A percentile compares a stretch with the other conserved stretches of the same genome.
phyloP scores from a whole-genome alignment of 176 grass and related monocot species.

The Miscanthus lutarioriparius region DNA sequence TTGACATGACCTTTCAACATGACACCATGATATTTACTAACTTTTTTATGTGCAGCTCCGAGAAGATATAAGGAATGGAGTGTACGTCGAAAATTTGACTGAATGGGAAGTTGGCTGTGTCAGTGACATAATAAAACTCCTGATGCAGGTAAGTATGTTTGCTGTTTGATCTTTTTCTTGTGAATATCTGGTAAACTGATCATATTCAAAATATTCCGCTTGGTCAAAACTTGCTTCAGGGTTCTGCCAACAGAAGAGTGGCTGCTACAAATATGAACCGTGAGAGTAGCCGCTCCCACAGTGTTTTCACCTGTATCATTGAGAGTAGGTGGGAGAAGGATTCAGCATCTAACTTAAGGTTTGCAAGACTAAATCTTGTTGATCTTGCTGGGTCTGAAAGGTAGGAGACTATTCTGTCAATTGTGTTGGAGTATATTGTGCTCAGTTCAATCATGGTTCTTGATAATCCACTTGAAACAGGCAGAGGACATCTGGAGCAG shows the following conservation, averaged over 20 bases:
- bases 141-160: slow-evolving; percentile 64
- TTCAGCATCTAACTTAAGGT: slow-evolving; percentile 65
- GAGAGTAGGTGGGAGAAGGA: slow-evolving; percentile 95
- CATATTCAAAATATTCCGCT: not conserved
- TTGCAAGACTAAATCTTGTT: slow-evolving; percentile 96
- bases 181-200: slow-evolving; percentile 10
- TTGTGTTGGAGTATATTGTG: not conserved
- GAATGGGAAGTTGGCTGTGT: slow-evolving; percentile 85
- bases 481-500: slow-evolving; percentile 94
- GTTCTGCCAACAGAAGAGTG: slow-evolving; percentile 88
- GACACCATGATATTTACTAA: slow-evolving; percentile 25
- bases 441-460: slow-evolving; percentile 19
- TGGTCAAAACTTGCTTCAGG: slow-evolving; percentile 52
- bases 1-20: slow-evolving; percentile 13
- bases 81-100: slow-evolving; percentile 95
- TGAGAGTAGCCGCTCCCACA: slow-evolving; percentile 93
- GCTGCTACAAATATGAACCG: slow-evolving; percentile 94
- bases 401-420: slow-evolving; percentile 31
- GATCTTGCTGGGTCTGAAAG: slow-evolving; percentile 98
- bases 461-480: slow-evolving; percentile 61
- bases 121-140: slow-evolving; percentile 82
- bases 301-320: slow-evolving; percentile 96
- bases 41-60: slow-evolving; percentile 55
- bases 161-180: slow-evolving; percentile 23
- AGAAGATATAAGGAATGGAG: slow-evolving; percentile 74